Evolutionary conservation across 257 asterid species (phyloP).

Genomic region (Solanum bulbocastanum): DNA sequence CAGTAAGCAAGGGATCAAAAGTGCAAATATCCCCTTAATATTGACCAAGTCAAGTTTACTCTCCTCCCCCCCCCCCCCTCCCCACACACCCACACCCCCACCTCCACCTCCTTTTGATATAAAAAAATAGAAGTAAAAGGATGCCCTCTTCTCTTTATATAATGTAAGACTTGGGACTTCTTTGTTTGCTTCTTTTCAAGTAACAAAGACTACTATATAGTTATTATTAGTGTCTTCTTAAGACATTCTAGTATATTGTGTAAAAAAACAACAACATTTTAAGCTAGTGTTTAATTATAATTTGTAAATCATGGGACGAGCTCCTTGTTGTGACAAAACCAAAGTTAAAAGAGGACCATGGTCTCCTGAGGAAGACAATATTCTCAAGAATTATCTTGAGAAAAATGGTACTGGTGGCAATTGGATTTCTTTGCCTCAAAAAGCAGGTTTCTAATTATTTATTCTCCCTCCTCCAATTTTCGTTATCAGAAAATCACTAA

Average conservation of each 20-base stretch:
- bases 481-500: neutral
- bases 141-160: neutral
- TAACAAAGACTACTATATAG: neutral
- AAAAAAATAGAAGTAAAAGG: neutral
- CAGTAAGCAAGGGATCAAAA: neutral
- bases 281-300: neutral
- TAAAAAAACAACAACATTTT: neutral
- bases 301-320: constrained; percentile 44
- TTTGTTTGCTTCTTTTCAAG: neutral
- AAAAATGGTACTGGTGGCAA: constrained; percentile 51
- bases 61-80: no score
- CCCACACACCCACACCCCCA: neutral
- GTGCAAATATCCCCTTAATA: neutral
- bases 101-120: neutral
- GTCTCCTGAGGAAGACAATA: constrained; percentile 65
- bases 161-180: neutral
- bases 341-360: constrained; percentile 75
- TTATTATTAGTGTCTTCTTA: neutral
- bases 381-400: constrained; percentile 34
- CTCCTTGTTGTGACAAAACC: constrained; percentile 75
- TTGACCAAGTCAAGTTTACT: constrained; percentile 40
- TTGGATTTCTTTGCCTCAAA: constrained; percentile 68
- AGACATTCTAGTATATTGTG: neutral
- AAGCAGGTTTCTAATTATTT: constrained; percentile 38
- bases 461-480: neutral